phyloP scores from a whole-genome alignment of 768 basidiomycete genomes.

The Boletus insuetus region DNA sequence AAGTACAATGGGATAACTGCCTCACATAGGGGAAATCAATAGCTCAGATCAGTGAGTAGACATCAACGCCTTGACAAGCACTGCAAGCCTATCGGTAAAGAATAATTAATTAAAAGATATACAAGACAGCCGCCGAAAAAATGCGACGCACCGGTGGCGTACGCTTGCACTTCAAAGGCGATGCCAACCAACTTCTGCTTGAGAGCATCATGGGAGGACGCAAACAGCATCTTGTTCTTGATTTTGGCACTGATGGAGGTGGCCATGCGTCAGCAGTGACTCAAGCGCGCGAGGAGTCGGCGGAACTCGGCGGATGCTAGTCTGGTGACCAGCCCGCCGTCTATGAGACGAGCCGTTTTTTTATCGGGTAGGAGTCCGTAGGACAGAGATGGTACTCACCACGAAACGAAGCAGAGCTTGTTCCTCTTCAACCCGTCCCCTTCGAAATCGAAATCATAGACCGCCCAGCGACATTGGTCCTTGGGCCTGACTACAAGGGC shows the following conservation, averaged over 20 bases:
- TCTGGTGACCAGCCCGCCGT: too few species aligned
- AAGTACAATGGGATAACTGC: neutral
- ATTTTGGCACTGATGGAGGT: constrained; percentile 66
- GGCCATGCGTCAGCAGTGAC: neutral
- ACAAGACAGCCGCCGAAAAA: neutral
- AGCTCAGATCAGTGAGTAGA: constrained; percentile 10
- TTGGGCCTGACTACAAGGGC: constrained; percentile 74
- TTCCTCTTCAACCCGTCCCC: constrained; percentile 66
- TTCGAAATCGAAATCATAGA: constrained; percentile 88
- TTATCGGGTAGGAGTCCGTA: too few species aligned
- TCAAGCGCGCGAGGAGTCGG: too few species aligned
- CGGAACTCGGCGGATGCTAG: neutral
- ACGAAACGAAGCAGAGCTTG: constrained; percentile 82
- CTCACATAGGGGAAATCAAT: neutral
- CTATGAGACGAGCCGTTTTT: too few species aligned
- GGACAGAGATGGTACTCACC: constrained; percentile 58
- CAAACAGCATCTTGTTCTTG: constrained; percentile 91
- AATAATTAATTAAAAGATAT: neutral
- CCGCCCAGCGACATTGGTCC: constrained; percentile 78
- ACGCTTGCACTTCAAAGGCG: constrained; percentile 77
- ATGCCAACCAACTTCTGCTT: constrained; percentile 73
- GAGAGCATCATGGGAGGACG: constrained; percentile 83
- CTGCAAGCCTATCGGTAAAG: constrained; percentile 5
- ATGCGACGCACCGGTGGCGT: constrained; percentile 58
- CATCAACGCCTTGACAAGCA: constrained; percentile 19